phyloP scores from a whole-genome alignment of 2,329 filamentous ascomycete genomes.

The Malbranchea cinnamomea region DNA sequence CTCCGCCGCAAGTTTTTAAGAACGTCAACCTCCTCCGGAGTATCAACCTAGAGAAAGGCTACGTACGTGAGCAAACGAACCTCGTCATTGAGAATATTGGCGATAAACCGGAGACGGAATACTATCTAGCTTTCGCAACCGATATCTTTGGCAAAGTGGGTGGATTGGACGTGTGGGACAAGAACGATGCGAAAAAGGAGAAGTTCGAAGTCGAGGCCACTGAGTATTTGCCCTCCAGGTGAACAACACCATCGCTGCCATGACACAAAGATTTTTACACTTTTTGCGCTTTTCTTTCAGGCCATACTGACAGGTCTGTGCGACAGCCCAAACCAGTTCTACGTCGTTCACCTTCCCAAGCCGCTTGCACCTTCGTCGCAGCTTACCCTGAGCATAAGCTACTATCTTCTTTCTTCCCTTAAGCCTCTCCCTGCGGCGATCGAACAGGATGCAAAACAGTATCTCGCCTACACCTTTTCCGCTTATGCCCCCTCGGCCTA shows the following conservation, averaged over 20 bases:
- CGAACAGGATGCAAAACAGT: constrained; percentile 74
- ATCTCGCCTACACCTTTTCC: constrained; percentile 70
- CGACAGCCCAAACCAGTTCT: constrained; percentile 60
- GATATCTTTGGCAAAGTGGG: constrained; percentile 63
- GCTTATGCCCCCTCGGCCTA: constrained; percentile 76
- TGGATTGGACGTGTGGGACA: constrained; percentile 81
- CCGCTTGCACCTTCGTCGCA: constrained; percentile 63
- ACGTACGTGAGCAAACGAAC: constrained; percentile 79
- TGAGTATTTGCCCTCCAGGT: constrained; percentile 29
- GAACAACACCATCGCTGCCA: not conserved
- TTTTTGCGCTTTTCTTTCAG: not conserved
- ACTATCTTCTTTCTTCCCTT: constrained; percentile 65
- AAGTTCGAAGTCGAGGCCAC: constrained; percentile 56
- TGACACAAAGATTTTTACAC: too few species aligned
- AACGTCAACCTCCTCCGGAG: constrained; percentile 83
- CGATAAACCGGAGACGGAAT: constrained; percentile 65
- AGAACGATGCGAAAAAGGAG: constrained; percentile 56
- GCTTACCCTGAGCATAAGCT: constrained; percentile 76
- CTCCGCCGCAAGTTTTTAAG: constrained; percentile 80
- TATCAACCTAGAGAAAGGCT: constrained; percentile 86
- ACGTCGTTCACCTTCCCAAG: constrained; percentile 61
- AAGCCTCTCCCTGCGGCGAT: constrained; percentile 67
- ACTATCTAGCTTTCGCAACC: constrained; percentile 76
- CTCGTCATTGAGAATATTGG: constrained; percentile 85
- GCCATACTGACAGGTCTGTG: constrained; percentile 12